These are phyloP conservation scores for Thalia dealbata DNA, from an alignment of 176 grass and related monocot species.

Conservation along the genomic window DNA sequence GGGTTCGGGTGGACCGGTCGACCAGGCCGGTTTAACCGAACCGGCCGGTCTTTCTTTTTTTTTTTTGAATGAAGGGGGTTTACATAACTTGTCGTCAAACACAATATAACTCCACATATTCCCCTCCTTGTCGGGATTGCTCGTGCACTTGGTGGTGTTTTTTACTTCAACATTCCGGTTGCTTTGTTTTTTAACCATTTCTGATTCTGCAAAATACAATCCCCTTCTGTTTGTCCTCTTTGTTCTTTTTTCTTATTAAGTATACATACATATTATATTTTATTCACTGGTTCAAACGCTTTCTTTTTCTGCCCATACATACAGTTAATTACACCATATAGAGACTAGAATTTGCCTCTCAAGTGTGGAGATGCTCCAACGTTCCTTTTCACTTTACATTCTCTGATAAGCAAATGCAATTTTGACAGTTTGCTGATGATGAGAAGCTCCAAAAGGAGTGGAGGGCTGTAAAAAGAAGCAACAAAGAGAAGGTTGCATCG, in stretches of 20 bases:
- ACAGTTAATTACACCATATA: not conserved
- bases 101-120: too few species aligned
- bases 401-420: constrained; percentile 11
- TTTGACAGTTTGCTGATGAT: constrained; percentile 68
- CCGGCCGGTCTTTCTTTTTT: too few species aligned
- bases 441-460: constrained; percentile 83
- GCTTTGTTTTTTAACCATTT: not conserved
- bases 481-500: constrained; percentile 71
- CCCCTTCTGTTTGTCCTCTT: not conserved
- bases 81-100: too few species aligned
- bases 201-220: not conserved
- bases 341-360: too few species aligned
- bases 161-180: not conserved
- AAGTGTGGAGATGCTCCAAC: not conserved
- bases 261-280: not conserved
- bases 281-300: not conserved
- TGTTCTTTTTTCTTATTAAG: constrained; percentile 1
- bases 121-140: too few species aligned
- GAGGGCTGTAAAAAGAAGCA: constrained; percentile 61
- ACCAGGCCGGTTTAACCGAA: too few species aligned
- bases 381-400: not conserved
- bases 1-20: too few species aligned
- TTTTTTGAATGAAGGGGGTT: too few species aligned
- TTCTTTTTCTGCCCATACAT: not conserved
- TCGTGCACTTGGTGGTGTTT: not conserved